Evolutionary conservation across 1,284 basidiomycete genomes (phyloP).

Genomic region (Erythrobasidium hasegawianum): DNA sequence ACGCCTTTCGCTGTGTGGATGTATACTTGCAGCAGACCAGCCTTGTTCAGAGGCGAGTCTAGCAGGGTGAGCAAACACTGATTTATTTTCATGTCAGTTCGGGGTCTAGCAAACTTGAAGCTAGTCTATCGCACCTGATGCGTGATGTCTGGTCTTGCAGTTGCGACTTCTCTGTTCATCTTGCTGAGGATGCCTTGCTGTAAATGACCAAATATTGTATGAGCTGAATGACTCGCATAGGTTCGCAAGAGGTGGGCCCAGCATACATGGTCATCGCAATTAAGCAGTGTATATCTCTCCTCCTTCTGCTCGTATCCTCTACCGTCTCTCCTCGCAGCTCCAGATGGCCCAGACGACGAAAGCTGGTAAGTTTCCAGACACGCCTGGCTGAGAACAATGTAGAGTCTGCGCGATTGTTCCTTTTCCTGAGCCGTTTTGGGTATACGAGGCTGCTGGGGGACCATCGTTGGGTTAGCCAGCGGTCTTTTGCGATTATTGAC

Average conservation of each 20-base stretch:
- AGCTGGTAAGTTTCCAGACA: slow-evolving; percentile 57
- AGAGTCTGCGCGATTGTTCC: slow-evolving; percentile 67
- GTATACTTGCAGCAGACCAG: slow-evolving; percentile 92
- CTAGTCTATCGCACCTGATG: slow-evolving; percentile 68
- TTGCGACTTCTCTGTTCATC: slow-evolving; percentile 95
- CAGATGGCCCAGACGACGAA: slow-evolving; percentile 27
- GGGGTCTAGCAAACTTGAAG: background rate
- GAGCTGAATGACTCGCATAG: background rate
- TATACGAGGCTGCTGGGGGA: slow-evolving; percentile 74
- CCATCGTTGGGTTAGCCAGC: slow-evolving; percentile 64
- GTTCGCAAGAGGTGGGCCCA: background rate
- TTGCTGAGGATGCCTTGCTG: slow-evolving; percentile 98
- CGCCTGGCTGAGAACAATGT: slow-evolving; percentile 87
- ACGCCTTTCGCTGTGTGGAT: slow-evolving; percentile 97
- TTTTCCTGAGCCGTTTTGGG: slow-evolving; percentile 59
- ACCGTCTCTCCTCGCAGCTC: slow-evolving; percentile 51
- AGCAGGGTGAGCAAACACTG: slow-evolving; percentile 93
- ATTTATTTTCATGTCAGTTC: no score
- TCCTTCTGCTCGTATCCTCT: slow-evolving; percentile 58
- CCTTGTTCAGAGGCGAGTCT: slow-evolving; percentile 97
- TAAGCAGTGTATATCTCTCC: slow-evolving; percentile 92
- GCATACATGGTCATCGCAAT: slow-evolving; percentile 74
- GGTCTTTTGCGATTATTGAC: slow-evolving; percentile 46
- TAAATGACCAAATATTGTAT: slow-evolving; percentile 5
- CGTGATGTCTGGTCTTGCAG: slow-evolving; percentile 96